phyloP scores from a whole-genome alignment of 2,329 filamentous ascomycete species.

The Pyricularia sp. region DNA sequence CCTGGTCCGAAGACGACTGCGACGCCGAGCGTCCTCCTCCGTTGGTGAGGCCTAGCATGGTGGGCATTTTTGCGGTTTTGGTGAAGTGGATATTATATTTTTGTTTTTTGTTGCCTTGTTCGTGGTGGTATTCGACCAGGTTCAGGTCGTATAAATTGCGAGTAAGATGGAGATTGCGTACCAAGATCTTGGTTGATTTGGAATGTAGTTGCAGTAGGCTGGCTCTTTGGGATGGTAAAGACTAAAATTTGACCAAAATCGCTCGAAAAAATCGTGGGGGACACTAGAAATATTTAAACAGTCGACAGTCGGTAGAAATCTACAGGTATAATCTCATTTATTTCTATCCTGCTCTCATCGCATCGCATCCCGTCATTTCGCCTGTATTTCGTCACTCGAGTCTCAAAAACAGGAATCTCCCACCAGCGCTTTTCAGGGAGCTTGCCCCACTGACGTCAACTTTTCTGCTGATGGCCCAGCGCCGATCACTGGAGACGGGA shows the following conservation, averaged over 20 bases:
- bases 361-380: not conserved
- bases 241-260: not conserved
- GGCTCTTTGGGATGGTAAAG: no score
- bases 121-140: not conserved
- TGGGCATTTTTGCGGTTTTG: slow-evolving; percentile 1
- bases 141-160: not conserved
- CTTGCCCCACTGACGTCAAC: not conserved
- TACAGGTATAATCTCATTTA: not conserved
- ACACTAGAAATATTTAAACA: not conserved
- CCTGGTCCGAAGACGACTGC: slow-evolving; percentile 22
- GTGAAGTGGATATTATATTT: not conserved
- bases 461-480: not conserved
- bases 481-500: not conserved
- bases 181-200: not conserved
- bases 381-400: not conserved
- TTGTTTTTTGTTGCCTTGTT: not conserved
- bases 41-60: slow-evolving; percentile 4
- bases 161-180: not conserved
- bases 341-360: not conserved
- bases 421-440: not conserved
- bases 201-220: not conserved
- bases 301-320: not conserved
- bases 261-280: not conserved
- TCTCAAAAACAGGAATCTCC: not conserved
- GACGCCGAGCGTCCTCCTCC: not conserved